Conservation (phyloP, 2,329 filamentous ascomycete species). For the Pseudonectria buxi region DNA sequence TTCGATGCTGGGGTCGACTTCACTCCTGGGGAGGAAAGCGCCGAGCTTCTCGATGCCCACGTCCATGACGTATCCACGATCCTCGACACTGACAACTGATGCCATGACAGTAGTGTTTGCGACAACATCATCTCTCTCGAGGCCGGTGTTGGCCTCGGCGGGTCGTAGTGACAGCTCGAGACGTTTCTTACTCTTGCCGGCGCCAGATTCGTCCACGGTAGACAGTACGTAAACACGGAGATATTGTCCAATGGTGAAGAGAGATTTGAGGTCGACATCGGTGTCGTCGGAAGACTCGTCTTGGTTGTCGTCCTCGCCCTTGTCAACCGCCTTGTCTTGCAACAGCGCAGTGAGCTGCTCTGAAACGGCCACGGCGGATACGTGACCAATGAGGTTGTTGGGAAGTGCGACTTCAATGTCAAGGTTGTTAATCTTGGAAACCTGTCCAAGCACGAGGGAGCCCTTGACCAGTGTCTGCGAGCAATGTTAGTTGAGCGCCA, state of each 20-base stretch:
- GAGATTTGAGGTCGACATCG: slow-evolving; percentile 63
- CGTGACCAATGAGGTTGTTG: slow-evolving; percentile 87
- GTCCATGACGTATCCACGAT: slow-evolving; percentile 92
- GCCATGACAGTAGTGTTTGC: slow-evolving; percentile 77
- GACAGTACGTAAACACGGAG: slow-evolving; percentile 77
- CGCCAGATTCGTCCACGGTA: slow-evolving; percentile 58
- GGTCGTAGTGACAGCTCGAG: slow-evolving; percentile 87
- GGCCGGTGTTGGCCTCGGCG: slow-evolving; percentile 66
- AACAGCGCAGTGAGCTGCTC: slow-evolving; percentile 69
- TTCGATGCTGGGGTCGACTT: slow-evolving; percentile 61
- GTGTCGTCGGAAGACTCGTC: slow-evolving; percentile 40
- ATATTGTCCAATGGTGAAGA: slow-evolving; percentile 83
- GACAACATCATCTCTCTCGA: slow-evolving; percentile 67
- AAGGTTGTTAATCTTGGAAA: slow-evolving; percentile 72
- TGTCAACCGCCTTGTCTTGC: slow-evolving; percentile 54
- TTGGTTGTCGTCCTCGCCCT: slow-evolving; percentile 49
- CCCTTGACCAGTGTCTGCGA: slow-evolving; percentile 72
- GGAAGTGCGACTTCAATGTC: slow-evolving; percentile 78
- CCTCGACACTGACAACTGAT: slow-evolving; percentile 84
- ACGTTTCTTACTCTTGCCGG: slow-evolving; percentile 63
- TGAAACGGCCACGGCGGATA: slow-evolving; percentile 89
- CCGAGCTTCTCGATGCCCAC: slow-evolving; percentile 67
- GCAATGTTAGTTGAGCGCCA: slow-evolving; percentile 16
- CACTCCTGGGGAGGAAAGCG: slow-evolving; percentile 80
- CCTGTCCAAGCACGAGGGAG: slow-evolving; percentile 79